Evolutionary conservation across 371 early-diverging fungal species (phyloP).

Genomic region (Mortierella sp.): DNA sequence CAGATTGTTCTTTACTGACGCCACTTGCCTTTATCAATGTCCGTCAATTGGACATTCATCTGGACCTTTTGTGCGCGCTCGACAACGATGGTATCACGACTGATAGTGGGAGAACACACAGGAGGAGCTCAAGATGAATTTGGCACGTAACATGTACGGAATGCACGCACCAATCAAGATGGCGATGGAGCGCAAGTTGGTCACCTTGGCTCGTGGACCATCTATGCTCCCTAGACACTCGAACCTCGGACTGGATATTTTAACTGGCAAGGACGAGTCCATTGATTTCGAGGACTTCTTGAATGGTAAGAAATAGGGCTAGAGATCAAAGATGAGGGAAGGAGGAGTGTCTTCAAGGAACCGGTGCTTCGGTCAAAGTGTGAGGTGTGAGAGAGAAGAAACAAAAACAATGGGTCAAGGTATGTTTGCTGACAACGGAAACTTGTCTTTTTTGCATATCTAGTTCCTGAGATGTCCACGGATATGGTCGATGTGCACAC

Average conservation of each 20-base stretch:
- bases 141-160: constrained; percentile 86
- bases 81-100: neutral
- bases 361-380: no score
- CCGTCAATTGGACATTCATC: no score
- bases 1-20: no score
- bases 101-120: constrained; percentile 87
- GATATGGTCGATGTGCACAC: constrained; percentile 71
- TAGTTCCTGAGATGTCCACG: constrained; percentile 71
- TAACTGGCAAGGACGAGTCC: constrained; percentile 86
- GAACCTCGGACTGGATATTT: constrained; percentile 85
- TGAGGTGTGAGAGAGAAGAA: no score
- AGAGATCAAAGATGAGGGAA: neutral
- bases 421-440: no score
- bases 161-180: constrained; percentile 90
- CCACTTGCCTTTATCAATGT: neutral
- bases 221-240: constrained; percentile 76
- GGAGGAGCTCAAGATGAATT: constrained; percentile 77
- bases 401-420: no score
- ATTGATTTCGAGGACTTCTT: constrained; percentile 93
- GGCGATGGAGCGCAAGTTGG: constrained; percentile 87
- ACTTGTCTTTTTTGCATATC: no score
- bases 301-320: constrained; percentile 63
- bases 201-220: constrained; percentile 72
- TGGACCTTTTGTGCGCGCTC: no score
- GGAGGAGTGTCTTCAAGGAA: neutral